Base-by-base conservation (phyloP, 345 rosid species). In the Rhodamnia argentea region DNA sequence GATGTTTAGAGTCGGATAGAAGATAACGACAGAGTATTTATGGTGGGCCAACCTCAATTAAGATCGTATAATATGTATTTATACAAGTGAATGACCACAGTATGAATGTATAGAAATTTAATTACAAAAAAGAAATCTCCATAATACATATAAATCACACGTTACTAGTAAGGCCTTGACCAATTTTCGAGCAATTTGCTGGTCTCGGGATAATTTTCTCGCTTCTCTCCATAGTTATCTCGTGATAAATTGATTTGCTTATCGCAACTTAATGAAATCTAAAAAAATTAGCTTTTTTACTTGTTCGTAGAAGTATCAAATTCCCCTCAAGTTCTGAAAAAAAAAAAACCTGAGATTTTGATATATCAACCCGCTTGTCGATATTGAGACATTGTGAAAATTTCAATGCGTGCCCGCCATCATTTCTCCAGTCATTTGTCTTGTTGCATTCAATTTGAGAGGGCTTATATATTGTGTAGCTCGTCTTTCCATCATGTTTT, bases 341-440 rank as follows among this genome's bases (percentile, higher is more conserved):
- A 56, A 56, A 3, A 23, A 56, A 10, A 20, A 20, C 59, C 5
- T 40, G n/a, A 56, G 59, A 24, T 32, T 32, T 18, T 18, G 5
- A 70, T 32, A 37, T 70, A 70, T 70, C 23, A 32, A 18, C 47
- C 32, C 0, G 20, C 44, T 1, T 32, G 26, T 70, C 40, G 3
- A 70, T 70, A 37, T 70, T 18, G 47, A 37, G 47, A 37, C 24
- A 8, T 18, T 9, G 42, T 18, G 24, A 10, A 64, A 70, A 32
- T 18, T 4, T 70, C 24, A 9, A 32, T 18, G 3, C 0, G 7
- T 9, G 11, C 24, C 47, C 47, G 15, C 1, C 47, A 37, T 32
- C 78, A 70, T 37, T 70, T 32, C n/a, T n/a, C n/a, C n/a, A n/a
- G n/a, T n/a, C n/a, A n/a, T n/a, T n/a, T n/a, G n/a, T n/a, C n/a